Evolutionary conservation across 257 asterid genomes (phyloP).

Genomic region (Nicotiana obtusifolia): DNA sequence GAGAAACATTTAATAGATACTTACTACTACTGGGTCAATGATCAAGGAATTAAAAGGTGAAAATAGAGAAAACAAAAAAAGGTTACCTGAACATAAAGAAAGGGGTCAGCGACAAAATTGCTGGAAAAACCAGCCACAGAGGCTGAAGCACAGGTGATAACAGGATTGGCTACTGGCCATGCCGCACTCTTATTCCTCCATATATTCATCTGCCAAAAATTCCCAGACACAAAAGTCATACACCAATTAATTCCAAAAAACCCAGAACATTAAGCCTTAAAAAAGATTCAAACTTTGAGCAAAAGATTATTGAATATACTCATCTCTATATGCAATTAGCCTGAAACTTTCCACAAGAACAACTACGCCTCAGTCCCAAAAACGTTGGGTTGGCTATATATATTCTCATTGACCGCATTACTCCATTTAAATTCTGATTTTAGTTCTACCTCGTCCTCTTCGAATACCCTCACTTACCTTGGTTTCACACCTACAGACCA

Average conservation of each 20-base stretch:
- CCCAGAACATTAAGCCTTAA: neutral
- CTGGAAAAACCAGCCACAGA: slow-evolving; percentile 61
- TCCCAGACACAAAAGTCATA: slow-evolving; percentile 8
- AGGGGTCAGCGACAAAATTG: slow-evolving; percentile 74
- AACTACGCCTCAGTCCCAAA: too few relatives aligned
- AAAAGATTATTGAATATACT: neutral
- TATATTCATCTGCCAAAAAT: slow-evolving; percentile 43
- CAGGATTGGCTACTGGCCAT: slow-evolving; percentile 73
- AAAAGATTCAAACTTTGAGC: neutral
- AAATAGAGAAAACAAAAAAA: neutral
- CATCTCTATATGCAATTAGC: neutral
- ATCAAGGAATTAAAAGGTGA: neutral
- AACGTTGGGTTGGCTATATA: too few relatives aligned
- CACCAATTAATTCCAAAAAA: neutral
- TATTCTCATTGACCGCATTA: too few relatives aligned
- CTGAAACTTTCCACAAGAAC: neutral
- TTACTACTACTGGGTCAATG: neutral
- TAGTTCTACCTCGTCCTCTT: too few relatives aligned
- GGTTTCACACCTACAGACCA: too few relatives aligned
- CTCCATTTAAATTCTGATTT: too few relatives aligned
- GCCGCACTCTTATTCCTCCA: slow-evolving; percentile 59
- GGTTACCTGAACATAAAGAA: slow-evolving; percentile 46
- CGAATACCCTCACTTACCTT: too few relatives aligned
- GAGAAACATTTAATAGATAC: neutral
- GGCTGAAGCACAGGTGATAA: slow-evolving; percentile 62